Evolutionary conservation across 495 filamentous ascomycete genomes (phyloP).

Genomic region (Aspergillus taichungensis): DNA sequence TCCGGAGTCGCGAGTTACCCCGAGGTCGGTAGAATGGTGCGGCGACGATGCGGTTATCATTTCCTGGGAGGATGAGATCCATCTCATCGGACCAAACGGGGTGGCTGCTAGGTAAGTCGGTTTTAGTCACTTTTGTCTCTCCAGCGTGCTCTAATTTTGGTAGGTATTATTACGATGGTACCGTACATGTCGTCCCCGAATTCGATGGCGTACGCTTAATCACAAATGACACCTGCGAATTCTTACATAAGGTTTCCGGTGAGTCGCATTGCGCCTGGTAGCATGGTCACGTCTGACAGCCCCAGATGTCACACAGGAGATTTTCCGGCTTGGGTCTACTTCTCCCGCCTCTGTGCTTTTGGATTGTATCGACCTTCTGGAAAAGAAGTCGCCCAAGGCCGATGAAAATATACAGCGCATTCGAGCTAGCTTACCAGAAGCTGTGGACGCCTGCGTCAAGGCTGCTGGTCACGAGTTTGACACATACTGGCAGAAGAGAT

Average conservation of each 20-base stretch:
- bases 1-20: conserved; percentile 72
- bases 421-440: conserved; percentile 72
- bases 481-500: conserved; percentile 84
- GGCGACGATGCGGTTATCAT: conserved; percentile 90
- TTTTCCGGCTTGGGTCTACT: conserved; percentile 79
- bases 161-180: conserved; percentile 82
- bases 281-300: neutral
- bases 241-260: conserved; percentile 83
- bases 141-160: conserved; percentile 4
- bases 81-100: conserved; percentile 80
- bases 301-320: conserved; percentile 69
- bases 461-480: conserved; percentile 90
- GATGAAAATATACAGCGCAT: conserved; percentile 97
- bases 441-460: conserved; percentile 83
- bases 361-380: conserved; percentile 84
- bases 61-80: conserved; percentile 98
- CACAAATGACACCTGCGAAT: conserved; percentile 89
- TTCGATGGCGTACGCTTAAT: conserved; percentile 81
- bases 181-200: conserved; percentile 83
- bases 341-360: conserved; percentile 83
- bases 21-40: conserved; percentile 89
- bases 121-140: neutral
- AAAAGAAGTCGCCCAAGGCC: conserved; percentile 90
- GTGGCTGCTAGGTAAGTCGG: conserved; percentile 53
- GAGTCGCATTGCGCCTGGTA: conserved; percentile 2